Conservation (phyloP, 108 stramenopile species). For the Nitzschia putrida region DNA sequence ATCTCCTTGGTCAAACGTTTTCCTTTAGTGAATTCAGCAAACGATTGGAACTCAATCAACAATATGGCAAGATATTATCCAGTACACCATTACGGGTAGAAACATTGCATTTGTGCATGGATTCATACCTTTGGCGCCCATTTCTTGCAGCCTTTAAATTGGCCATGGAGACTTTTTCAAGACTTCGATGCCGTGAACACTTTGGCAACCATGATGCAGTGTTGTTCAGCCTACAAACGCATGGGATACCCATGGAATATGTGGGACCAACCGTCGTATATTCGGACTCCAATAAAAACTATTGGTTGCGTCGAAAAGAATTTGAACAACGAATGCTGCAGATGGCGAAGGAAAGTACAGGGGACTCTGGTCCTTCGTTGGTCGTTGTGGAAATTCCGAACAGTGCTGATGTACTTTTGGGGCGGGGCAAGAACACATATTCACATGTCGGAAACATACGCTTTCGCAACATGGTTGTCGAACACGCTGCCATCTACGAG, state of each 20-base stretch:
- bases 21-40: neutral
- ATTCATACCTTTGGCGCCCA: neutral
- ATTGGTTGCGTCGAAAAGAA: neutral
- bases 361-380: neutral
- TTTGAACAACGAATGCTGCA: too few species aligned
- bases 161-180: neutral
- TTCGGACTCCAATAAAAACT: neutral
- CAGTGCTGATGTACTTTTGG: constrained; percentile 24
- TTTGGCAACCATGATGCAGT: neutral
- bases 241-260: constrained; percentile 5
- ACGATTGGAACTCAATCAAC: neutral
- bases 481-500: neutral
- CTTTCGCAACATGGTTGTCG: constrained; percentile 4
- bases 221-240: neutral
- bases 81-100: neutral
- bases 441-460: constrained; percentile 25
- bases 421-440: constrained; percentile 21
- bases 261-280: neutral
- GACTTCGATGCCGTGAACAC: constrained; percentile 23
- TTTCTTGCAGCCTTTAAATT: constrained; percentile 15
- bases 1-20: neutral
- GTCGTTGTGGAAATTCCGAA: neutral
- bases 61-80: neutral
- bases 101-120: constrained; percentile 2
- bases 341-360: neutral